Evolutionary conservation across 2,329 filamentous ascomycete genomes (phyloP), one percentile per base, ranked within the genome.

Genomic region (Tolypocladium tundrense): DNA sequence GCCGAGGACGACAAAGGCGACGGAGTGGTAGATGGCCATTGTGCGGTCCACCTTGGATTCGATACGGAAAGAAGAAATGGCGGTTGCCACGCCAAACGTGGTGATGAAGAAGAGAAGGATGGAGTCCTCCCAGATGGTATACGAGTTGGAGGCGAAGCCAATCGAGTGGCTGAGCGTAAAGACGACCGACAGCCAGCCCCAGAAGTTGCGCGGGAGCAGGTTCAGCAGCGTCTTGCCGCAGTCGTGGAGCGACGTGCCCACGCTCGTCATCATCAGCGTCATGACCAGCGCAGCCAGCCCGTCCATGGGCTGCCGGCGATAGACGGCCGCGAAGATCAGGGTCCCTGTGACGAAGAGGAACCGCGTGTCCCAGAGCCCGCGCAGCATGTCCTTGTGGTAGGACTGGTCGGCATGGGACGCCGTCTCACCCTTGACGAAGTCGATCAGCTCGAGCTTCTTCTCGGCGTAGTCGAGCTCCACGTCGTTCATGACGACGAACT

Each of bases 71-170:
- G 92, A 92, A 2, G 88, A 86, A 14, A 90, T 73, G 14, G 88
- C 82, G 41, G 88, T 84, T n/a, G 87, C 79, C 8, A 91, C 72
- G 37, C 91, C 92, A 69, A 97, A 97, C 0, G 92, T 94, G 2
- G 86, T 85, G 59, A 97, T 83, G 75, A 97, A 93, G 75, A 96
- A 96, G 3, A 96, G 79, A 5, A 96, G 80, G 58, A 97, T 97
- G 16, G 91, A 89, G 68, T 99, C 94, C 75, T 99, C 94, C 92
- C 94, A 99, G 63, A 99, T 96, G 0, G 93, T 97, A 73, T 92
- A 99, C 0, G 94, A 99, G 73, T 99, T 99, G 4, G 94, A 94
- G 0, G 93, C 93, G 70, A 97, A 99, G 9, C 94, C 93, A 55
- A 90, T 77, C n/a, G 91, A 95, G 68, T 96, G 90, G 60, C 88